Evolutionary conservation across 2,329 filamentous ascomycete genomes (phyloP), one percentile per base, ranked within the genome.

Genomic region (Aspergillus clavatus): DNA sequence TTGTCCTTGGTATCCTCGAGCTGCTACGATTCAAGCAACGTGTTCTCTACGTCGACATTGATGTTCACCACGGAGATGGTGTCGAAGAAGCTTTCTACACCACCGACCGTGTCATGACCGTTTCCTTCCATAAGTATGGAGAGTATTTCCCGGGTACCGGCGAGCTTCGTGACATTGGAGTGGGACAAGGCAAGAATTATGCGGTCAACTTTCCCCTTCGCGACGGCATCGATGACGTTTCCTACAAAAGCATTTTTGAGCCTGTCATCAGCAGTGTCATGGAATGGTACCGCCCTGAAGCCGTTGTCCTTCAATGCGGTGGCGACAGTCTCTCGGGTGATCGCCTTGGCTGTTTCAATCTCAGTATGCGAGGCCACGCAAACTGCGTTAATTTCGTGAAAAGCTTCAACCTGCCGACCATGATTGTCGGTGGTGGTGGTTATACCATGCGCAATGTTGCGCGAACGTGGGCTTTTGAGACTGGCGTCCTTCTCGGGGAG

Each of bases 401-500:
- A 65, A 80, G 76, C 54, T 86, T 84, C 62, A 77, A 79, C 48
- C 70, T 84, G 14, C 82, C 82, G 0, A 81, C 81, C 1, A 72
- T 86, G 47, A 77, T 86, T 7, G 72, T 86, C 7, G 82, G 82
- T 38, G 82, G 82, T 31, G 82, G 82, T 55, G 82, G 82, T 29
- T 86, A 86, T 58, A 86, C 82, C 1, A 85, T 85, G 80, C 74
- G 82, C 42, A 86, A 78, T 48, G 75, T 78, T 40, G 72, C 75
- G 36, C 74, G 81, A 39, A 84, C 81, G 1, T 83, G 79, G 81
- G 74, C 74, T 18, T 80, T 74, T 57, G 72, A 96, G 81, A 86
- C 70, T 55, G 91, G 91, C 54, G 79, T 89, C 47, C 78, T 97
- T 7, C 87, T 96, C 16, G 87, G 87, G 22, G 82, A 90, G 48